A percentile compares a stretch with the other conserved stretches of the same genome.
phyloP scores from a whole-genome alignment of 2,329 filamentous ascomycete genomes.

The Fusarium zealandicum region DNA sequence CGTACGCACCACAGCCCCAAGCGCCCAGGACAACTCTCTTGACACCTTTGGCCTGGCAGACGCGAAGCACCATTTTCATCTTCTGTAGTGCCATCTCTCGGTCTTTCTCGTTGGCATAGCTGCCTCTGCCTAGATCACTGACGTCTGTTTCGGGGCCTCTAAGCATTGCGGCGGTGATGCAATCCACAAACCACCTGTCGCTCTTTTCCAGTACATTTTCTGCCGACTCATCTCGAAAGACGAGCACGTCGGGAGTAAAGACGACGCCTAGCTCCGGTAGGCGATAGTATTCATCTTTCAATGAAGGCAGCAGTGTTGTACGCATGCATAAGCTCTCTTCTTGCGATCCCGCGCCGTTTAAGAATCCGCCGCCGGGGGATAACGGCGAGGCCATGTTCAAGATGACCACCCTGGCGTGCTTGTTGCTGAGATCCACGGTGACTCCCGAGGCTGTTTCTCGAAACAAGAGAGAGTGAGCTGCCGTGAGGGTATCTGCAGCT shows the following conservation, averaged over 20 bases:
- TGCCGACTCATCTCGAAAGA: constrained; percentile 55
- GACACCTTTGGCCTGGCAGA: constrained; percentile 55
- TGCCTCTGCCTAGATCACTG: constrained; percentile 41
- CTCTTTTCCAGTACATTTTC: constrained; percentile 49
- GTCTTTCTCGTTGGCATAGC: constrained; percentile 56
- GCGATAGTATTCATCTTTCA: constrained; percentile 65
- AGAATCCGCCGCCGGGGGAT: constrained; percentile 66
- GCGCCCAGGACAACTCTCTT: constrained; percentile 65
- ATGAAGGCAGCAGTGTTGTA: constrained; percentile 65
- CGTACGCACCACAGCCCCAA: constrained; percentile 71
- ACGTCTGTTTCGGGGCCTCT: constrained; percentile 61
- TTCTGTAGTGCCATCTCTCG: constrained; percentile 59
- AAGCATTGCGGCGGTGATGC: constrained; percentile 65
- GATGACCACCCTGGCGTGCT: constrained; percentile 54
- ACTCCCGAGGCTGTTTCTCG: background rate
- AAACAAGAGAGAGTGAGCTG: constrained; percentile 47
- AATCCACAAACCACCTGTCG: constrained; percentile 66
- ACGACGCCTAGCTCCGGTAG: constrained; percentile 65
- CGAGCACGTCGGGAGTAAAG: constrained; percentile 65
- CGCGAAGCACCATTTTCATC: constrained; percentile 64
- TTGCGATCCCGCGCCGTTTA: constrained; percentile 65
- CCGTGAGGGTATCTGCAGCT: constrained; percentile 60
- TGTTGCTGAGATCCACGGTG: constrained; percentile 17
- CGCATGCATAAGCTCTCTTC: constrained; percentile 69
- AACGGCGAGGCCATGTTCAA: constrained; percentile 71